Evolutionary conservation across 306 rosid genomes (phyloP).

Genomic region (Erythrophleum fordii): DNA sequence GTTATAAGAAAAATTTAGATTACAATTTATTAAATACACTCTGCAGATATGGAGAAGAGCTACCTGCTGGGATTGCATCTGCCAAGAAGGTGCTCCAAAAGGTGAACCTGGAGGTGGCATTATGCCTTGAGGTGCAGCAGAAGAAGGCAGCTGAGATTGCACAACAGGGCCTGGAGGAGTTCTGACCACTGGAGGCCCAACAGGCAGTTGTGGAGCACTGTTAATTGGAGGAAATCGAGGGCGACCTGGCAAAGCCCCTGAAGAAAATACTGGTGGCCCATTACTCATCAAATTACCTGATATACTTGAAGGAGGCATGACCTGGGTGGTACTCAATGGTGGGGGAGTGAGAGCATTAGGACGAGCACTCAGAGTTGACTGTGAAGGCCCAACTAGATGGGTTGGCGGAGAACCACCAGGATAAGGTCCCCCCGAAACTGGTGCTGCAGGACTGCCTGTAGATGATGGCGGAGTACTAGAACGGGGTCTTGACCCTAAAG

Average conservation of each 20-base stretch:
- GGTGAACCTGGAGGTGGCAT: conserved; percentile 63
- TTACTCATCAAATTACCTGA: conserved; percentile 67
- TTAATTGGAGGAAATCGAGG: conserved; percentile 65
- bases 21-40: conserved; percentile 11
- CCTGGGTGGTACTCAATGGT: conserved; percentile 48
- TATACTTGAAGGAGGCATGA: conserved; percentile 44
- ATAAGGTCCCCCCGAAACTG: conserved; percentile 53
- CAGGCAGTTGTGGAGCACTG: conserved; percentile 47
- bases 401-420: conserved; percentile 53
- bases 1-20: background rate
- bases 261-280: conserved; percentile 72
- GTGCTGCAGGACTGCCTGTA: conserved; percentile 46
- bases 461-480: conserved; percentile 52
- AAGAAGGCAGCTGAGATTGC: conserved; percentile 71
- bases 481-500: conserved; percentile 60
- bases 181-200: conserved; percentile 67
- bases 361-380: conserved; percentile 49
- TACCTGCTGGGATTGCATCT: conserved; percentile 83
- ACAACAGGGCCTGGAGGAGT: conserved; percentile 58
- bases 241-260: conserved; percentile 56
- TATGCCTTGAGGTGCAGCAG: conserved; percentile 57
- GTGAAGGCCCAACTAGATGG: conserved; percentile 48
- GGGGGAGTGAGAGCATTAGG: conserved; percentile 53
- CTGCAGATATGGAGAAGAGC: conserved; percentile 6
- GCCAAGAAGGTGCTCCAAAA: conserved; percentile 77